Conservation (phyloP, 2,329 filamentous ascomycete species). For the Calycina herbarum region DNA sequence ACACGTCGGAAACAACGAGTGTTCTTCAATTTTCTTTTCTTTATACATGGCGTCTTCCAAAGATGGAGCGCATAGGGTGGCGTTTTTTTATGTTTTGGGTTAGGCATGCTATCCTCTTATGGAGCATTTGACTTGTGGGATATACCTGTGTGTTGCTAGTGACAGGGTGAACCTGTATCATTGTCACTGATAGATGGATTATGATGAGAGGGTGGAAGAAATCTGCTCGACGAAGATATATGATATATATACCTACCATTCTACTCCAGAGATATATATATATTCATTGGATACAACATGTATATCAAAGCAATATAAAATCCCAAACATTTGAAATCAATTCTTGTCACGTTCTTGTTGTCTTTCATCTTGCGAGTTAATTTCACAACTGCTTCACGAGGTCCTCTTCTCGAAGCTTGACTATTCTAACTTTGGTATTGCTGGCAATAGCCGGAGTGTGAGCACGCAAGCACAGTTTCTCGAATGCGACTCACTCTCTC, state of each 20-base stretch:
- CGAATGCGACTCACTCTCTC: no score
- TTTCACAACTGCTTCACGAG: no score
- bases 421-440: no score
- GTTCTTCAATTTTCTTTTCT: not conserved
- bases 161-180: slow-evolving; percentile 5
- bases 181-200: slow-evolving; percentile 12
- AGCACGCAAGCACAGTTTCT: no score
- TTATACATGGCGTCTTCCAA: slow-evolving; percentile 6
- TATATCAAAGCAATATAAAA: not conserved
- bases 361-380: not conserved
- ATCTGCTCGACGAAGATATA: slow-evolving; percentile 3
- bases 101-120: not conserved
- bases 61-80: slow-evolving; percentile 3
- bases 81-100: not conserved
- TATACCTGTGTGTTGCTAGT: slow-evolving; percentile 12
- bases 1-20: not conserved
- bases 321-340: not conserved
- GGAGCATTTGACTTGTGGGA: slow-evolving; percentile 9
- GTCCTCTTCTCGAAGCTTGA: no score
- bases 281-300: not conserved
- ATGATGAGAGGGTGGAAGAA: slow-evolving; percentile 4
- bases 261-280: not conserved
- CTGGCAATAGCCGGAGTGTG: no score
- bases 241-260: slow-evolving; percentile 6
- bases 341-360: not conserved